A percentile compares a stretch with the other conserved stretches of the same genome.
These are phyloP conservation scores for Coffea canephora DNA, from an alignment of 257 asterid species.

Conservation along the genomic window DNA sequence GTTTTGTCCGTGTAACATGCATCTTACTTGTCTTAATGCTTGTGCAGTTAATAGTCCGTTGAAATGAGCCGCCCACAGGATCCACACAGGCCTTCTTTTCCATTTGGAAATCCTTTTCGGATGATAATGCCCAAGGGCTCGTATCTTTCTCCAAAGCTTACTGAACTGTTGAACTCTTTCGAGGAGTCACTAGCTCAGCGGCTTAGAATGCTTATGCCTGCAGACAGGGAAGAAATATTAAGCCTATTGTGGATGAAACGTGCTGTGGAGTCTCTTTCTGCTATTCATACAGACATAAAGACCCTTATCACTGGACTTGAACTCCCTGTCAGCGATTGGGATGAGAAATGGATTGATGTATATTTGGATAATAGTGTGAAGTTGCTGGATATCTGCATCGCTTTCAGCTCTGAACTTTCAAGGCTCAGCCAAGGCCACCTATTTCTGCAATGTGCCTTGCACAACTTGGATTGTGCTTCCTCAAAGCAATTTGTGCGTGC, in stretches of 20 bases:
- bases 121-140: slow-evolving; percentile 64
- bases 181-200: slow-evolving; percentile 62
- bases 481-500: slow-evolving; percentile 56
- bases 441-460: slow-evolving; percentile 56
- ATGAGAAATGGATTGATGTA: slow-evolving; percentile 79
- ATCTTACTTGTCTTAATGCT: slow-evolving; percentile 7
- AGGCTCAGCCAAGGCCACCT: slow-evolving; percentile 76
- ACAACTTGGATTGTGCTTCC: slow-evolving; percentile 37
- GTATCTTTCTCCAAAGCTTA: slow-evolving; percentile 59
- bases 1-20: not conserved
- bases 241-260: slow-evolving; percentile 71
- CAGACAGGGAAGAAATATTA: slow-evolving; percentile 51
- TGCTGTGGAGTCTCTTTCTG: slow-evolving; percentile 62
- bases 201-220: slow-evolving; percentile 61
- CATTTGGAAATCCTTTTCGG: slow-evolving; percentile 80
- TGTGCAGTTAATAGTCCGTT: slow-evolving; percentile 35
- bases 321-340: slow-evolving; percentile 79
- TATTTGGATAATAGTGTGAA: slow-evolving; percentile 72
- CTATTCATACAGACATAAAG: slow-evolving; percentile 65
- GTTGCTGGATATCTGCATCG: slow-evolving; percentile 73
- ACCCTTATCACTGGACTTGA: slow-evolving; percentile 64
- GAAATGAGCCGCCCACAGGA: slow-evolving; percentile 73
- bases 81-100: slow-evolving; percentile 56
- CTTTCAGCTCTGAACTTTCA: slow-evolving; percentile 77
- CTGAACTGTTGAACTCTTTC: slow-evolving; percentile 52